Evolutionary conservation across 2,329 filamentous ascomycete species (phyloP), one percentile per base, ranked within the genome.

Genomic region (Phaeoacremonium minimum): DNA sequence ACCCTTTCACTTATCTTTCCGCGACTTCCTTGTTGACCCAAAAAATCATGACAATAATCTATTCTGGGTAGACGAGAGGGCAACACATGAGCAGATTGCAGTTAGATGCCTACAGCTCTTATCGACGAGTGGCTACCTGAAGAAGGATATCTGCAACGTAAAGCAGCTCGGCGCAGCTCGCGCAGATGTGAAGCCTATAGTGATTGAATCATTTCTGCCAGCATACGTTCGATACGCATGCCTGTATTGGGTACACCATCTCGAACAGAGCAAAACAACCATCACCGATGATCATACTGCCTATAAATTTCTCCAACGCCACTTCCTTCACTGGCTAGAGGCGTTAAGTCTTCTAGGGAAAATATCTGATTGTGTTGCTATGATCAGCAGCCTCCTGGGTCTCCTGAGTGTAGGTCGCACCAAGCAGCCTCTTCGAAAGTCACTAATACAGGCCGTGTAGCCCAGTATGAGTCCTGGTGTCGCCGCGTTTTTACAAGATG

Each of bases 271-370:
- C 44, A 43, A 39, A 32, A 19, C 38, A 35, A 43, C 42, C 28
- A 49, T 60, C 33, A 41, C 34, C 42, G 49, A 59, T 43, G 40
- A 42, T 15, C 47, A 52, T 31, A 15, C 44, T 16, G 50, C 54
- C 6, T 42, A 64, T 34, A 2, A 34, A 1, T 70, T 70, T 42
- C 45, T 70, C 5, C 39, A 49, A 11, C 8, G 42, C 13, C 57
- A 67, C 43, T 50, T 68, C 34, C 60, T 69, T 4, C 49, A 69
- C 35, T 68, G 61, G 64, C 42, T 67, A 2, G 62, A 68, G 45
- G 57, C 53, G 6, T 44, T 67, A 14, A 57, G 56, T 32, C 42
- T 63, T 7, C 46, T 65, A 26, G 48, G 49, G 12, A 44, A 50
- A 30, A 37, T 50, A 28, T 15, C 32, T 42, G 15, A 30, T 5